These are phyloP conservation scores for Lachancea quebecensis DNA, from an alignment of 805 yeast species.

Conservation along the genomic window DNA sequence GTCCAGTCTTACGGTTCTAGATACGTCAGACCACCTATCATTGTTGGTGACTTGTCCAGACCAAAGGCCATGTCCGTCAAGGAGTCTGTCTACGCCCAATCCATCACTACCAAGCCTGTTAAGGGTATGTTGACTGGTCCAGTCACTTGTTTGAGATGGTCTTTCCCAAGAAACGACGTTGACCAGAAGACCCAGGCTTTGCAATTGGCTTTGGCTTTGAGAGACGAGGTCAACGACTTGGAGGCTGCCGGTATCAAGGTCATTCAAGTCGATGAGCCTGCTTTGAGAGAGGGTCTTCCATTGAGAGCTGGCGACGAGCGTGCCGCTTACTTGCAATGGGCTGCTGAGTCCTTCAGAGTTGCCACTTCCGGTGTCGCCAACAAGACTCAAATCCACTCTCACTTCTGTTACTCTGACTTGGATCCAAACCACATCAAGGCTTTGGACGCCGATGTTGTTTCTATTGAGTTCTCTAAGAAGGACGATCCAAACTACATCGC, in stretches of 20 bases:
- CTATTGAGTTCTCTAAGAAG: conserved; percentile 99
- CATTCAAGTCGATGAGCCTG: conserved; percentile 99
- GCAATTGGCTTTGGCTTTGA: conserved; percentile 94
- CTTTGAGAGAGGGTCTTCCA: conserved; percentile 99
- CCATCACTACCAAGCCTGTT: conserved; percentile 90
- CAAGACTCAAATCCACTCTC: conserved; percentile 97
- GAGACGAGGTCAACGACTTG: conserved; percentile 97
- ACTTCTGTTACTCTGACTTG: conserved; percentile 99
- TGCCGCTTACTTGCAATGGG: conserved; percentile 95
- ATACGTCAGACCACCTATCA: conserved; percentile 98
- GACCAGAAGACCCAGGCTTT: conserved; percentile 88
- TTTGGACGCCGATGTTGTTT: conserved; percentile 98
- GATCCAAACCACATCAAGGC: conserved; percentile 99
- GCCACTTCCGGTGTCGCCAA: conserved; percentile 97
- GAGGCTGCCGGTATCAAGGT: conserved; percentile 97
- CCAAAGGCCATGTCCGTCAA: conserved; percentile 97
- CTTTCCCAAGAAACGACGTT: conserved; percentile 99
- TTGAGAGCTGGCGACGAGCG: conserved; percentile 97
- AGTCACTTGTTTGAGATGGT: conserved; percentile 99
- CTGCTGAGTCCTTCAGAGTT: conserved; percentile 98
- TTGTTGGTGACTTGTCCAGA: conserved; percentile 98
- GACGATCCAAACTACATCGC: conserved; percentile 97
- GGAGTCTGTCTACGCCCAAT: conserved; percentile 99
- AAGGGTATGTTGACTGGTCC: conserved; percentile 99
- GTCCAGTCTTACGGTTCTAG: conserved; percentile 99